A percentile compares a stretch with the other conserved stretches of the same genome.
These are phyloP conservation scores for Plectranthus barbatus DNA, from an alignment of 257 asterid genomes.

Conservation along the genomic window DNA sequence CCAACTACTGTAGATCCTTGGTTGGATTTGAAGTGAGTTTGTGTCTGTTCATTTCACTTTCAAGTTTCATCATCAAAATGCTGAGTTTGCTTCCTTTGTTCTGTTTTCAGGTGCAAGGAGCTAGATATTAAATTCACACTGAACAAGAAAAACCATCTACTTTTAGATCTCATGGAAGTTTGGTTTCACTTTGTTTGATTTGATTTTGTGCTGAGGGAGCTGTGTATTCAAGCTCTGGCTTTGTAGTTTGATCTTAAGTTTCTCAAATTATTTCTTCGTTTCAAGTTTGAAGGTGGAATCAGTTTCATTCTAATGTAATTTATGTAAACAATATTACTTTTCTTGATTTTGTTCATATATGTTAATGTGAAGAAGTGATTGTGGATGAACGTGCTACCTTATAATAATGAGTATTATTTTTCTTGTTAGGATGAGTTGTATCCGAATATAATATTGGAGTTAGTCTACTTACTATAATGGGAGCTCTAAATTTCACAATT, in stretches of 20 bases:
- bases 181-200: not conserved
- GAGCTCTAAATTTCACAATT: too few species aligned
- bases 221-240: slow-evolving; percentile 10
- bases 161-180: not conserved
- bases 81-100: not conserved
- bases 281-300: not conserved
- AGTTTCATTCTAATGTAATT: slow-evolving; percentile 10
- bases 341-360: slow-evolving; percentile 14
- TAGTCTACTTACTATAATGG: too few species aligned
- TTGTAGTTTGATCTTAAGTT: not conserved
- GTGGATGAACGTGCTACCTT: too few species aligned
- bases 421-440: too few species aligned
- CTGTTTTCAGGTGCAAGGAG: slow-evolving; percentile 51
- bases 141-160: not conserved
- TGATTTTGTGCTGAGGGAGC: slow-evolving; percentile 9
- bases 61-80: not conserved
- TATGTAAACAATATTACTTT: not conserved
- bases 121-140: slow-evolving; percentile 27
- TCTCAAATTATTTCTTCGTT: not conserved
- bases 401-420: too few species aligned
- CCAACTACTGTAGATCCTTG: slow-evolving; percentile 67
- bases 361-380: slow-evolving; percentile 5
- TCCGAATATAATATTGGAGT: too few species aligned
- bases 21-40: slow-evolving; percentile 70
- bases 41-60: not conserved